These are phyloP conservation scores for Skeletonema menzelii DNA, from an alignment of 108 stramenopile genomes.

Conservation along the genomic window DNA sequence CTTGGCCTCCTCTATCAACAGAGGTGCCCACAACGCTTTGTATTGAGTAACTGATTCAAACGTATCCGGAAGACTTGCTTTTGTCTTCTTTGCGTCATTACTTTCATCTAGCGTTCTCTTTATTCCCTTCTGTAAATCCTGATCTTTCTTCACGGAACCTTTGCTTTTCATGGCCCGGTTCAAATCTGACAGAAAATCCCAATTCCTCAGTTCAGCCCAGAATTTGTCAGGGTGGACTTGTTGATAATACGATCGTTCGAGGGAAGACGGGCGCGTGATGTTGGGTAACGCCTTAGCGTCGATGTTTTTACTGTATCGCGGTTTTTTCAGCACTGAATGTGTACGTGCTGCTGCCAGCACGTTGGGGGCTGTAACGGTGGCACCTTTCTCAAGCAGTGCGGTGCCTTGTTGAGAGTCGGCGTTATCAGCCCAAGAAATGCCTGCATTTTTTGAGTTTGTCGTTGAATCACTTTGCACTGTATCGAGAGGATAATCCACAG, in stretches of 20 bases:
- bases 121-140: background rate
- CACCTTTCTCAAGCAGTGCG: background rate
- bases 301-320: background rate
- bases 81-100: background rate
- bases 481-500: constrained; percentile 16
- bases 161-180: constrained; percentile 30
- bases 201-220: constrained; percentile 30
- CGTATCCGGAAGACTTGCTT: constrained; percentile 32
- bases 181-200: constrained; percentile 44
- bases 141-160: constrained; percentile 1
- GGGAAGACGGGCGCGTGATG: background rate
- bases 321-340: background rate
- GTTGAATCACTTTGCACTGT: background rate
- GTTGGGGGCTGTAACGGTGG: background rate
- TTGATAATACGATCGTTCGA: constrained; percentile 31
- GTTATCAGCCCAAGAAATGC: constrained; percentile 3
- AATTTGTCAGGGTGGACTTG: constrained; percentile 43
- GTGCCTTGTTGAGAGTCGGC: background rate
- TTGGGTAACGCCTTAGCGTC: background rate
- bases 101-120: constrained; percentile 15
- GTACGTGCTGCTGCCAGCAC: background rate
- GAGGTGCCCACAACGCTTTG: constrained; percentile 48
- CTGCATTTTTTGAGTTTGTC: background rate
- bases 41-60: constrained; percentile 51
- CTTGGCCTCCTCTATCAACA: constrained; percentile 50